Base-by-base conservation (phyloP, 2,329 filamentous ascomycete genomes). In the Sclerotinia borealis region DNA sequence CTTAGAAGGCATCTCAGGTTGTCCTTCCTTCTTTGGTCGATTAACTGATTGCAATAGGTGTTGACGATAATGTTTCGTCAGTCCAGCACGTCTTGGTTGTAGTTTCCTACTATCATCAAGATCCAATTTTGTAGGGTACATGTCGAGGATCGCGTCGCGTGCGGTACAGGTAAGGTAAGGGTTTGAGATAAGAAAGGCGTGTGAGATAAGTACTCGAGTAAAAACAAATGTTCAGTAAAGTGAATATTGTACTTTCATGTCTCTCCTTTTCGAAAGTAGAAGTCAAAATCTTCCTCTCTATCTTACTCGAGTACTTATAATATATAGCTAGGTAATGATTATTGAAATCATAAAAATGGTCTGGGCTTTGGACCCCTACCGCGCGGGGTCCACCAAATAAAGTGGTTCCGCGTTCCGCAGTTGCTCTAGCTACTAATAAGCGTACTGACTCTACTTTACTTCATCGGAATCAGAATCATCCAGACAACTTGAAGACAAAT, bases 41-140 rank as follows among this genome's bases (percentile, higher is more conserved):
- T 58, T 58, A 47, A 51, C 17, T 25, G 27, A 51, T 60, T 59
- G 45, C 3, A 63, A 51, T 10, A 63, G 61, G 8, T 22, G 50
- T 19, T 45, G 54, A 10, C 9, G 34, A 31, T 64, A 54, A 25
- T 31, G 15, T 19, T n/a, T 64, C 17, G 22, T 61, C 17, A 64
- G 15, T 10, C 62, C 62, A 49, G 39, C 36, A 48, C 62, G 56
- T 41, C 62, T 48, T n/a, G 9, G 10, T 49, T 37, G 27, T 22
- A 4, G 15, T 49, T 64, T 64, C n/a, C 37, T 55, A 41, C 47
- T 61, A 22, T 64, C 62, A 37, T 64, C 25, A 36, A 64, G 62
- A 31, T 54, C 43, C 22, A 64, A 61, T 25, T 47, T 36, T 17
- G 45, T 52, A 11, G 48, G 25, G 22, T 45, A 29, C 61, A 63